Evolutionary conservation across 495 filamentous ascomycete species (phyloP), one percentile per base, ranked within the genome.

Genomic region (Xylaria nigripes): DNA sequence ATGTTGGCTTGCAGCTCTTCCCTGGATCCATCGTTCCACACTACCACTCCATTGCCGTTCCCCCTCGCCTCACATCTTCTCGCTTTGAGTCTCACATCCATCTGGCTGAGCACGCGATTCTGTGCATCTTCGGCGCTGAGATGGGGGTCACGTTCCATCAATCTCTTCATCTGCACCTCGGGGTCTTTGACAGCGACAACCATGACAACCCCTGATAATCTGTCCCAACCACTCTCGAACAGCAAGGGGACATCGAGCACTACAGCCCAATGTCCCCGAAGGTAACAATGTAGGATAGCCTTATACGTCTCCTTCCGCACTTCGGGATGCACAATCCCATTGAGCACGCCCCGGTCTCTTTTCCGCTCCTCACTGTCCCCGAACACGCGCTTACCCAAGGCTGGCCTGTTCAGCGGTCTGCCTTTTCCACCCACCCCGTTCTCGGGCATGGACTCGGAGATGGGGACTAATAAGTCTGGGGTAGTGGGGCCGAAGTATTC

Each of bases 231-330:
- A 55, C 77, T 79, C 73, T 98, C 93, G 63, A 94, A 96, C 16
- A 98, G 79, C 38, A 98, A 71, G 42, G 93, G 93, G 1, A 98
- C 82, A 64, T 98, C 93, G 9, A 98, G 71, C n/a, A 97, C 85
- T 10, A 94, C 88, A 0, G 88, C 90, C 87, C 91, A 87, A 51
- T 81, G 57, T 1, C 92, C 91, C 2, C 63, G 69, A 2, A 91
- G 29, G 55, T 92, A 95, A 58, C 81, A 75, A 22, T 70, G 67
- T 16, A 86, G 53, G 15, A 94, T 75, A 3, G 74, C 70, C 57
- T 76, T 83, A 63, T 86, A 86, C 73, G 95, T 88, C 62, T 83
- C 89, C 65, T 70, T 75, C 23, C 87, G 72, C 6, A 97, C 90
- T 0, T 86, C 84, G 0, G 93, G 93, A 67, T 97, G 93, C 30